Evolutionary conservation across 1,139 yeast genomes (phyloP).

Genomic region (Nematodospora anomalae): DNA sequence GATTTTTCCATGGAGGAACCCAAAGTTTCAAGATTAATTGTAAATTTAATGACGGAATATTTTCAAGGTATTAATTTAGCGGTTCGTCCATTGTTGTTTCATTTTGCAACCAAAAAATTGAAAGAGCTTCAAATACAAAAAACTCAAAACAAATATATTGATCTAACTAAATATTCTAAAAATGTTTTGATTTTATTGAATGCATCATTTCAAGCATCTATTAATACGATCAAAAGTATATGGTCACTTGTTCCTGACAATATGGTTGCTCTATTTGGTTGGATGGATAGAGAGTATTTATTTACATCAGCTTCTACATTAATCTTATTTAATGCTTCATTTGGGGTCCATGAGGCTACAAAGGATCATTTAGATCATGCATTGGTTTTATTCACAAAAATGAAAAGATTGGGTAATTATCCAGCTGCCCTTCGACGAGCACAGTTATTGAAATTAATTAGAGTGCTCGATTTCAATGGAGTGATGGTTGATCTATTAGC

Average conservation of each 20-base stretch:
- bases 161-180: slow-evolving; percentile 66
- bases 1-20: slow-evolving; percentile 60
- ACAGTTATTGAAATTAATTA: slow-evolving; percentile 63
- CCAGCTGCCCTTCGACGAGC: slow-evolving; percentile 77
- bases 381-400: slow-evolving; percentile 62
- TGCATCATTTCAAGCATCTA: slow-evolving; percentile 82
- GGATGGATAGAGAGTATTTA: slow-evolving; percentile 85
- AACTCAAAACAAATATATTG: slow-evolving; percentile 56
- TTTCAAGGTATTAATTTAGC: slow-evolving; percentile 84
- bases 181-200: slow-evolving; percentile 68
- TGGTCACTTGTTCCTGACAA: slow-evolving; percentile 74
- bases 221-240: slow-evolving; percentile 70
- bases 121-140: slow-evolving; percentile 48
- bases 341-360: slow-evolving; percentile 81
- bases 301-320: slow-evolving; percentile 81
- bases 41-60: slow-evolving; percentile 81
- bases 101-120: slow-evolving; percentile 71
- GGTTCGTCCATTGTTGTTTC: slow-evolving; percentile 76
- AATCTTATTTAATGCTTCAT: slow-evolving; percentile 73
- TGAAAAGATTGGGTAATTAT: slow-evolving; percentile 74
- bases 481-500: slow-evolving; percentile 56
- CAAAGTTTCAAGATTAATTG: slow-evolving; percentile 64
- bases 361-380: slow-evolving; percentile 74
- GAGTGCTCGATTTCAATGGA: slow-evolving; percentile 68
- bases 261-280: slow-evolving; percentile 82